phyloP scores from a whole-genome alignment of 2,329 filamentous ascomycete genomes.

The Scolecobasidium constrictum region DNA sequence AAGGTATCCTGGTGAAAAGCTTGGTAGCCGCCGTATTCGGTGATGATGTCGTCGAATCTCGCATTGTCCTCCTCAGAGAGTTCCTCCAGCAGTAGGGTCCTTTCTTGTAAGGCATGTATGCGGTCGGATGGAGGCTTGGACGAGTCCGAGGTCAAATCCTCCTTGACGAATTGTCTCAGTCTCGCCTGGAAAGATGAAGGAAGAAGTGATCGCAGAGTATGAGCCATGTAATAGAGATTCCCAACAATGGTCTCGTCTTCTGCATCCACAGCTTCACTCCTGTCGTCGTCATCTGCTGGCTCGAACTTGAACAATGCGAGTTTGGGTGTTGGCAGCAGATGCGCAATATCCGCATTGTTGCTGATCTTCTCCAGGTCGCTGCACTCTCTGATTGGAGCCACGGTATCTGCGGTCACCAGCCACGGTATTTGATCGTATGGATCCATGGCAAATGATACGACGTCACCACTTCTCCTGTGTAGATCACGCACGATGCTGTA shows the following conservation, averaged over 20 bases:
- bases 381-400: slow-evolving; percentile 70
- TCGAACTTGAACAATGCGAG: neutral
- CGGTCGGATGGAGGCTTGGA: slow-evolving; percentile 4
- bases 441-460: slow-evolving; percentile 68
- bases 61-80: slow-evolving; percentile 62
- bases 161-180: slow-evolving; percentile 1
- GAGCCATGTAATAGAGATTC: slow-evolving; percentile 2
- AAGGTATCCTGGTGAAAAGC: slow-evolving; percentile 40
- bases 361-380: slow-evolving; percentile 56
- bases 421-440: slow-evolving; percentile 60
- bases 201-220: neutral
- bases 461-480: slow-evolving; percentile 75
- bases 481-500: slow-evolving; percentile 78
- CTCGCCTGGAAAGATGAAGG: neutral
- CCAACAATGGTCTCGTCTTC: slow-evolving; percentile 8
- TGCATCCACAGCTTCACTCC: neutral
- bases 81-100: neutral
- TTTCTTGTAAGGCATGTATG: slow-evolving; percentile 7
- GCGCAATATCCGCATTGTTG: neutral
- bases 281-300: neutral
- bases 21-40: slow-evolving; percentile 49
- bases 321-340: neutral
- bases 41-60: slow-evolving; percentile 57
- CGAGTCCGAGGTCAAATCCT: slow-evolving; percentile 4
- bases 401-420: slow-evolving; percentile 72